Base-by-base conservation (phyloP, 805 yeast species). In the Candida nitratophila region DNA sequence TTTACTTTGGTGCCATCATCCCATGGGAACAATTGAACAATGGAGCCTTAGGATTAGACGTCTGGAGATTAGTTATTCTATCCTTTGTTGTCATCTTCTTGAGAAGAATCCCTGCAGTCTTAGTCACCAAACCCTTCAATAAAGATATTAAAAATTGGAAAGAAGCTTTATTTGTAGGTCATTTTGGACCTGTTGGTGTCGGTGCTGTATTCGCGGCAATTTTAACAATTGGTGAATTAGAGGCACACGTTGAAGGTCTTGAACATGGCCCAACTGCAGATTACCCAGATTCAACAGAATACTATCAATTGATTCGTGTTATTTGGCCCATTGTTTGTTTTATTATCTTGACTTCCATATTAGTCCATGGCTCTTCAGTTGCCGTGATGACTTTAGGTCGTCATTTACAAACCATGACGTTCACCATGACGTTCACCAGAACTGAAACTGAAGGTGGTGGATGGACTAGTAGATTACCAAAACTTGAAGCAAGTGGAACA, bases 401-500 rank as follows among this genome's bases (percentile, higher is more conserved):
- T 56, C 84, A 91, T 46, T 74, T 91, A 61, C 89, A 90, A 67
- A 83, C 95, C 42, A 86, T 93, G 82, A 87, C 96, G 1, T 78
- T 91, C 54, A 86, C 96, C 1, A 86, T 90, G 83, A 79, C 97
- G 0, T 83, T 87, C 59, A 88, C 96, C 19, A 77, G 79, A 24
- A 79, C 77, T 21, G 82, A 80, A 63, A 69, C 60, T 65, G 71
- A 35, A 68, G 74, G 51, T 73, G 75, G 19, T 37, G 70, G 84
- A 26, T 86, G 97, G 96, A 78, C 90, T 69, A 74, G 81, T 43
- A 80, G 96, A 62, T 73, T 91, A 53, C 96, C 96, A 29, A 77
- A 83, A 37, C 68, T 87, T 60, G 93, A 84, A 43, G 77, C 75
- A 44, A 67, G 71, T 14, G 85, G 89, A 8, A 76, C 90, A 26